Evolutionary conservation across 768 basidiomycete species (phyloP), one percentile per base, ranked within the genome.

Genomic region (Collybia nuda): DNA sequence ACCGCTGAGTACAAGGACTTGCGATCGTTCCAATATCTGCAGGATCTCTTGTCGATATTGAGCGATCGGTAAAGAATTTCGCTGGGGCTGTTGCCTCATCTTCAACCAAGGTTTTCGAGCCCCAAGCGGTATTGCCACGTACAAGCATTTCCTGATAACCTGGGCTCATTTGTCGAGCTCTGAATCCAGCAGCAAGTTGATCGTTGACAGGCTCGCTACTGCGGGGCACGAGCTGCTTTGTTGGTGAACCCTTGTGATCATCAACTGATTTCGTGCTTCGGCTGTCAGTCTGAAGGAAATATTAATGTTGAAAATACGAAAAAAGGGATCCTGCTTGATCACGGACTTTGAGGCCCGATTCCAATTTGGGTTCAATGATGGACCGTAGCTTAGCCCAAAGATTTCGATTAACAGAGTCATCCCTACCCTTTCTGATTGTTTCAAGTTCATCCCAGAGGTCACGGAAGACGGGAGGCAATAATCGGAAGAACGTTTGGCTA

Each of bases 401-500:
- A 6, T 65, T 67, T 24, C 90, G 73, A 62, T 95, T 94, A 17
- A 71, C 76, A 17, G 62, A 64, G 52, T 92, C 85, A 48, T 88
- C 84, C 26, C 71, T 72, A 5, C 60, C 52, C 58, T 85, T 89
- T 57, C 90, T 77, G 22, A 72, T 68, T 3, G 57, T 63, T 59
- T 94, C 93, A 14, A 98, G 70, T 64, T 95, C 91, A 48, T 91
- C 88, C 96, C 96, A 99, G 15, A 99, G 72, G 65, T 93, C 89
- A 54, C 93, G 80, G 67, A 87, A 96, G 15, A 81, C 78, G 2
- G 86, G 75, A 7, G 96, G 93, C n/a, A 98, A 74, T 7, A 84
- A 66, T 56, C 91, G 77, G 66, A 90, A 90, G 56, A 86, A 90
- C 0, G 89, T 85, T 40, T 73, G 73, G 39, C 67, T 77, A 23